phyloP scores from a whole-genome alignment of 805 yeast species.

The Myxozyma sirexii region DNA sequence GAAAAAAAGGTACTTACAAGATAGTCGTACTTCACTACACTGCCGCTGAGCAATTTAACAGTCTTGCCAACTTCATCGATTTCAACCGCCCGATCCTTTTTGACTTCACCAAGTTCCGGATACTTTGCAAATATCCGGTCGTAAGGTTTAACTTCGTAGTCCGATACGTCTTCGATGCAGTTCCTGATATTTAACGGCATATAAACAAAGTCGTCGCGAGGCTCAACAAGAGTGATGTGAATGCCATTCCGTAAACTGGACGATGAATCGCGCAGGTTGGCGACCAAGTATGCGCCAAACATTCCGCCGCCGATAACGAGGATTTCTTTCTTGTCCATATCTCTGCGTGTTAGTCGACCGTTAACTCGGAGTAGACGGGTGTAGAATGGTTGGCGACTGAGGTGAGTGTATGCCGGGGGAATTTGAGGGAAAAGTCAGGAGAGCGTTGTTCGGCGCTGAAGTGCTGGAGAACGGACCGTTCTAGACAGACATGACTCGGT shows the following conservation, averaged over 20 bases:
- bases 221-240: conserved; percentile 17
- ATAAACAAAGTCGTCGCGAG: conserved; percentile 22
- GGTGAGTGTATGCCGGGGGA: not conserved
- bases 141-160: conserved; percentile 14
- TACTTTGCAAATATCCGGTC: conserved; percentile 17
- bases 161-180: conserved; percentile 21
- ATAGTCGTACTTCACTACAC: conserved; percentile 10
- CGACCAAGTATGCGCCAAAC: conserved; percentile 19
- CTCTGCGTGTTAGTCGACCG: not conserved
- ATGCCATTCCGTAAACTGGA: not conserved
- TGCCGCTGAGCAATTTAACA: conserved; percentile 19
- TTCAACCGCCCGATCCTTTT: conserved; percentile 8
- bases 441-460: not conserved
- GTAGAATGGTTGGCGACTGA: not conserved
- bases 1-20: conserved; percentile 6
- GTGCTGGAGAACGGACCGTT: not conserved
- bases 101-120: conserved; percentile 14
- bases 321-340: conserved; percentile 11
- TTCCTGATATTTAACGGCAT: conserved; percentile 20
- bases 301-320: conserved; percentile 30
- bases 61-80: conserved; percentile 11
- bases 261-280: conserved; percentile 10
- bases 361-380: not conserved
- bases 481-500: not conserved
- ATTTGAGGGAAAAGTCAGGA: not conserved